Evolutionary conservation across 768 basidiomycete species (phyloP).

Genomic region (Termitomyces sp.): DNA sequence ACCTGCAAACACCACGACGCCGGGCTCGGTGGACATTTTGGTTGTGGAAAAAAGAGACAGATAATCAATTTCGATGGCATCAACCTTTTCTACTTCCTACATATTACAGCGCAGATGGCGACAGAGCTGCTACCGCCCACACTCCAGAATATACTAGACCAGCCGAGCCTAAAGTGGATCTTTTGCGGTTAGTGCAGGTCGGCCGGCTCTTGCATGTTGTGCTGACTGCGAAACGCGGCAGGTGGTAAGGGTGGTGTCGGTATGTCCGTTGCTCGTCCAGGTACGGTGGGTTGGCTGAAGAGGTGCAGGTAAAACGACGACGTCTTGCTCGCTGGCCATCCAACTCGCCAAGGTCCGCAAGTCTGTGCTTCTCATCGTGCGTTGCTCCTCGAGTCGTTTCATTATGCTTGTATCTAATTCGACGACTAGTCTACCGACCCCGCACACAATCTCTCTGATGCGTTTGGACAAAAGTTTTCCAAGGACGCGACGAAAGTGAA

Average conservation of each 20-base stretch:
- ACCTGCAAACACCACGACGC: constrained; percentile 37
- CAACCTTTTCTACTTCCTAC: background rate
- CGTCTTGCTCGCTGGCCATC: constrained; percentile 96
- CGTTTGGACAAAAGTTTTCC: constrained; percentile 98
- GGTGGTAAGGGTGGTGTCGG: constrained; percentile 99
- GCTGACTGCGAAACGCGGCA: constrained; percentile 23
- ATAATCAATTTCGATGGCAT: background rate
- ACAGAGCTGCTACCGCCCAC: constrained; percentile 73
- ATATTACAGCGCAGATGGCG: too few species aligned
- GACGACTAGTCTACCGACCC: constrained; percentile 86
- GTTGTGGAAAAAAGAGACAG: constrained; percentile 6
- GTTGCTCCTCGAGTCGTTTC: constrained; percentile 20
- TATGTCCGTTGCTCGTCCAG: constrained; percentile 29
- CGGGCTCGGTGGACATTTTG: constrained; percentile 13
- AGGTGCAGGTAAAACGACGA: constrained; percentile 87
- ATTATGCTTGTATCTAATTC: background rate
- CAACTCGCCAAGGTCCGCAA: constrained; percentile 86
- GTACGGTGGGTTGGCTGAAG: constrained; percentile 3
- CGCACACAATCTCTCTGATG: constrained; percentile 98
- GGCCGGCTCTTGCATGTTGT: constrained; percentile 4
- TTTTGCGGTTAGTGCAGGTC: constrained; percentile 75
- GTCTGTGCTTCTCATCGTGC: constrained; percentile 94
- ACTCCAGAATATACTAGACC: constrained; percentile 92
- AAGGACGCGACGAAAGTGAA: constrained; percentile 99
- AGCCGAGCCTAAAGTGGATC: constrained; percentile 94